A percentile compares a stretch with the other conserved stretches of the same genome.
Evolutionary conservation across 108 stramenopile genomes (phyloP).

Genomic region (Aurantiochytrium sp.): DNA sequence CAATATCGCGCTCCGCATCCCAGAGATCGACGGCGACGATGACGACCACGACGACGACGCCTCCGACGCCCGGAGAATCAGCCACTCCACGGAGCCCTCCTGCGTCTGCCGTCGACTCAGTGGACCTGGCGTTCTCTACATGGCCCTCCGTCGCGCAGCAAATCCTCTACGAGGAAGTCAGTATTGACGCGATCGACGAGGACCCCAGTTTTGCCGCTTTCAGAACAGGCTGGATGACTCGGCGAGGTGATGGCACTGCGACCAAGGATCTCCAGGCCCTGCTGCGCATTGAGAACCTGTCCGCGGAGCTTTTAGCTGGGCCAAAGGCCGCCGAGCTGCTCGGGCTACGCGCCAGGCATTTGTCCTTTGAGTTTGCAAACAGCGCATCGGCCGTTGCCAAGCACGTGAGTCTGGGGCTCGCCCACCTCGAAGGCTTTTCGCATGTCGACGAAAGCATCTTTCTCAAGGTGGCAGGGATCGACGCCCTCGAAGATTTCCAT

Average conservation of each 20-base stretch:
- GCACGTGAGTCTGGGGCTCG: neutral
- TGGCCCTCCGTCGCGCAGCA: neutral
- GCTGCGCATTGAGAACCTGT: neutral
- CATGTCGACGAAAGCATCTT: neutral
- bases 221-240: neutral
- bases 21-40: too few species aligned
- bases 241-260: neutral
- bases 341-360: neutral
- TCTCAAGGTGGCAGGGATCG: neutral
- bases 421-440: neutral
- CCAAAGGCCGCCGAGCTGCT: neutral
- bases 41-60: too few species aligned
- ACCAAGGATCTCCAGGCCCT: neutral
- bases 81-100: too few species aligned
- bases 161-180: neutral
- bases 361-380: neutral
- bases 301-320: neutral
- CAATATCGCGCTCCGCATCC: too few species aligned
- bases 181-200: neutral
- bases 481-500: neutral
- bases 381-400: neutral
- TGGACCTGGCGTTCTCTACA: too few species aligned
- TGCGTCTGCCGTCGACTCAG: too few species aligned
- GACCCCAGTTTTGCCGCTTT: neutral
- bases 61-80: too few species aligned